phyloP scores from a whole-genome alignment of 495 filamentous ascomycete genomes.

The Bombardia bombarda region DNA sequence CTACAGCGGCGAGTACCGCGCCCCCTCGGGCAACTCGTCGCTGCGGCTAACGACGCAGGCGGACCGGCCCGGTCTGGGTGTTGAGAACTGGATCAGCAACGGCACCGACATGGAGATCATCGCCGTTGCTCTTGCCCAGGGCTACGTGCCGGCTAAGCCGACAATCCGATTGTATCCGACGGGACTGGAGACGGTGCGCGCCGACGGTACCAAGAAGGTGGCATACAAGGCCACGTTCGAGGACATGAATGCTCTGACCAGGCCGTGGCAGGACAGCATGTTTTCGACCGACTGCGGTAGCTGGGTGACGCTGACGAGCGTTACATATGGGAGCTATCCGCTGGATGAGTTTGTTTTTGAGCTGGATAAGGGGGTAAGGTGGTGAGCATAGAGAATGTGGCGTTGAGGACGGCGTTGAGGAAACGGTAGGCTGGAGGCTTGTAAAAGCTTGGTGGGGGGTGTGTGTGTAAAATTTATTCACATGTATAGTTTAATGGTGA shows the following conservation, averaged over 20 bases:
- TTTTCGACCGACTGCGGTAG: slow-evolving; percentile 41
- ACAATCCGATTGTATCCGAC: slow-evolving; percentile 46
- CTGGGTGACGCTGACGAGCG: slow-evolving; percentile 40
- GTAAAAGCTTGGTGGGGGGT: no score
- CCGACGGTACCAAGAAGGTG: slow-evolving; percentile 19
- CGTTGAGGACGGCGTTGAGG: slow-evolving; percentile 24
- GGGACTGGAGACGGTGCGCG: slow-evolving; percentile 22
- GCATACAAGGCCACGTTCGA: slow-evolving; percentile 41
- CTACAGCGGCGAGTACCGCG: slow-evolving; percentile 36
- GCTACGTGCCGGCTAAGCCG: slow-evolving; percentile 22
- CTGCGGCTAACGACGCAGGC: slow-evolving; percentile 31
- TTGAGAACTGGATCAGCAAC: slow-evolving; percentile 43
- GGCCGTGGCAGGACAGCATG: slow-evolving; percentile 24
- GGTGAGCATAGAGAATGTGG: slow-evolving; percentile 34
- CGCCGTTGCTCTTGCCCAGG: slow-evolving; percentile 22
- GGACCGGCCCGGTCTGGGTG: slow-evolving; percentile 34
- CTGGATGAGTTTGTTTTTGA: slow-evolving; percentile 47
- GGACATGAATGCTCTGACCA: slow-evolving; percentile 16
- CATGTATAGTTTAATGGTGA: no score
- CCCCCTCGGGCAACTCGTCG: slow-evolving; percentile 13
- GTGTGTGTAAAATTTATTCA: no score
- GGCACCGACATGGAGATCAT: slow-evolving; percentile 38
- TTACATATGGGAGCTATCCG: slow-evolving; percentile 31
- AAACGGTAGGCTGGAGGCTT: no score
- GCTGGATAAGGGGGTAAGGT: slow-evolving; percentile 32